Evolutionary conservation across 2,329 filamentous ascomycete genomes (phyloP).

Genomic region (Dactylonectria estremocensis): DNA sequence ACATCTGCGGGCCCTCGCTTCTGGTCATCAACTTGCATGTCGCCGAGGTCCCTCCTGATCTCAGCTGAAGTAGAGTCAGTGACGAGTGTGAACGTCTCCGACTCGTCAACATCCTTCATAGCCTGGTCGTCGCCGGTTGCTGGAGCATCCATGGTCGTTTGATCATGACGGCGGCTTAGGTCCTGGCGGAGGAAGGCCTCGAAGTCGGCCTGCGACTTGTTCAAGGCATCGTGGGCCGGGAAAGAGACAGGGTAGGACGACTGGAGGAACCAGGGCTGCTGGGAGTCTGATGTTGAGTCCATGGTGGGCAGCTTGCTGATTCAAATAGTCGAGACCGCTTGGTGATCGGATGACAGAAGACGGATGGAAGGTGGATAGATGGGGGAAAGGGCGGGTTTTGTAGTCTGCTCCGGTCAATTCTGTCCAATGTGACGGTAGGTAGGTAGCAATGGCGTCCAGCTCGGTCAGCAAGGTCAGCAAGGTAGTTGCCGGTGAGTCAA

Average conservation of each 20-base stretch:
- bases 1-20: constrained; percentile 1
- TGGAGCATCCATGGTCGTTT: constrained; percentile 10
- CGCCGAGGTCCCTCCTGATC: constrained; percentile 37
- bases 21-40: constrained; percentile 29
- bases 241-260: constrained; percentile 57
- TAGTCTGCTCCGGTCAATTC: constrained; percentile 1
- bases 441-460: not conserved
- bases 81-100: constrained; percentile 48
- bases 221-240: constrained; percentile 55
- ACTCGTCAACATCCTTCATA: constrained; percentile 36
- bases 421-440: not conserved
- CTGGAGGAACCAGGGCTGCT: constrained; percentile 57
- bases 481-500: constrained; percentile 25
- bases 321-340: not conserved
- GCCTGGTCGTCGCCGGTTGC: constrained; percentile 2
- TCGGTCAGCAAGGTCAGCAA: not conserved
- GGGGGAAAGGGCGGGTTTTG: constrained; percentile 4
- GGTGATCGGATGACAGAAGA: not conserved
- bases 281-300: constrained; percentile 38
- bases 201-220: constrained; percentile 52
- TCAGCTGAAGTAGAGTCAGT: constrained; percentile 47
- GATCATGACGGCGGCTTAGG: constrained; percentile 37
- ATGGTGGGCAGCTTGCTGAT: constrained; percentile 32
- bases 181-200: constrained; percentile 51
- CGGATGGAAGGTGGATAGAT: not conserved